Conservation (phyloP, 1,139 yeast species). For the Debaryomyces robertsiae region DNA sequence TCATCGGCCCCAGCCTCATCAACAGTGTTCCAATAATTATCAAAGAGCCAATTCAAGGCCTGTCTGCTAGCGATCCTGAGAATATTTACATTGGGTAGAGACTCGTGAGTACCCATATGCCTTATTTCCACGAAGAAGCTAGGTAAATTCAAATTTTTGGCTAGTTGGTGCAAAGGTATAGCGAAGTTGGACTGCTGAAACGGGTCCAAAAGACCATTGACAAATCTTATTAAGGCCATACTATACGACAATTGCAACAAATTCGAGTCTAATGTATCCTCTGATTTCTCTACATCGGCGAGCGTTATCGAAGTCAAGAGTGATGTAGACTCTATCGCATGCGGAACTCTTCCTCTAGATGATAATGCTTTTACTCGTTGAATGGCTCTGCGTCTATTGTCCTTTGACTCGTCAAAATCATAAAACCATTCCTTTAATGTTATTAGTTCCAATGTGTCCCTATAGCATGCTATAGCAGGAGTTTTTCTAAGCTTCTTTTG, state of each 20-base stretch:
- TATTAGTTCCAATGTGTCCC: constrained; percentile 50
- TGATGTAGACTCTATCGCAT: constrained; percentile 59
- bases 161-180: constrained; percentile 74
- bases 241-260: constrained; percentile 58
- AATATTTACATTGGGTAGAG: constrained; percentile 68
- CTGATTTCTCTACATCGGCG: constrained; percentile 39
- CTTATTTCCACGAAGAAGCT: constrained; percentile 85
- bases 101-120: constrained; percentile 91
- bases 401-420: constrained; percentile 29
- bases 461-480: constrained; percentile 62
- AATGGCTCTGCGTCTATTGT: constrained; percentile 36
- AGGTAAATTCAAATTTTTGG: constrained; percentile 70
- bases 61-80: constrained; percentile 57
- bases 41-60: constrained; percentile 77
- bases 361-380: constrained; percentile 47
- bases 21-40: constrained; percentile 69
- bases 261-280: constrained; percentile 28
- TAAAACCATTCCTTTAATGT: constrained; percentile 63
- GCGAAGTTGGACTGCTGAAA: constrained; percentile 79
- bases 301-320: constrained; percentile 57
- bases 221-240: constrained; percentile 83
- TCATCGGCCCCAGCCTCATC: constrained; percentile 25
- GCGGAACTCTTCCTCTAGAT: constrained; percentile 48
- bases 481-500: constrained; percentile 19
- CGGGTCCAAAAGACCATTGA: constrained; percentile 89